phyloP scores from a whole-genome alignment of 768 basidiomycete species.

The Omphalotus guepiniiformis region DNA sequence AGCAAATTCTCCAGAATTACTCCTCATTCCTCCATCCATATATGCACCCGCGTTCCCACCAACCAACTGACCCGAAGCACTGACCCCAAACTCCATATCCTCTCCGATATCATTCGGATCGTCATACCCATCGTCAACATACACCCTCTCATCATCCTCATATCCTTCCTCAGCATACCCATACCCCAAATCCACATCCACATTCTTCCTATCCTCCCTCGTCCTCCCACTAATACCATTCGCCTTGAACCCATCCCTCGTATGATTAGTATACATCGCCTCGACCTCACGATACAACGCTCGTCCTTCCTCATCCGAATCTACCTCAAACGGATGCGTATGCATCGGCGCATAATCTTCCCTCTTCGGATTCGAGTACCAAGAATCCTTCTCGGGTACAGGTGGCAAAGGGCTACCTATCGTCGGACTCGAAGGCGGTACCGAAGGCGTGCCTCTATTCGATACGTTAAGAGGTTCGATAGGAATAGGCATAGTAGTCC shows the following conservation, averaged over 20 bases:
- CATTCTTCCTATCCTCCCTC: no score
- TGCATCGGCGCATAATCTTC: slow-evolving; percentile 1
- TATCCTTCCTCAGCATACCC: slow-evolving; percentile 7
- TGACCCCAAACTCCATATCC: slow-evolving; percentile 1
- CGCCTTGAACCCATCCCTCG: no score
- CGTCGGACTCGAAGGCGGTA: no score
- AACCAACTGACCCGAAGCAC: slow-evolving; percentile 3
- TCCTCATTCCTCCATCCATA: background rate
- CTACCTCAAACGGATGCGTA: slow-evolving; percentile 2
- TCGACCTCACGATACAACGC: background rate
- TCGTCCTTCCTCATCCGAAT: slow-evolving; percentile 6
- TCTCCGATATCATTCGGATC: background rate
- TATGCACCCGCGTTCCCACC: background rate
- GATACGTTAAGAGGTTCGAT: no score
- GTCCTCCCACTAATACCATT: no score
- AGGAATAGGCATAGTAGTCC: background rate
- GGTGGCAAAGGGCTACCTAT: no score
- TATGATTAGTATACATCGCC: background rate
- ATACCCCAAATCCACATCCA: slow-evolving; percentile 2
- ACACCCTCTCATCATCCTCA: slow-evolving; percentile 9
- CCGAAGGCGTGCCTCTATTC: no score
- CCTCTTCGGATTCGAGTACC: no score
- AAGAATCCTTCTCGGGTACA: no score
- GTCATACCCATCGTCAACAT: slow-evolving; percentile 7
- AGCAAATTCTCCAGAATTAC: background rate